These are phyloP conservation scores for Metschnikowia picachoensis DNA, from an alignment of 805 yeast species.

Conservation along the genomic window DNA sequence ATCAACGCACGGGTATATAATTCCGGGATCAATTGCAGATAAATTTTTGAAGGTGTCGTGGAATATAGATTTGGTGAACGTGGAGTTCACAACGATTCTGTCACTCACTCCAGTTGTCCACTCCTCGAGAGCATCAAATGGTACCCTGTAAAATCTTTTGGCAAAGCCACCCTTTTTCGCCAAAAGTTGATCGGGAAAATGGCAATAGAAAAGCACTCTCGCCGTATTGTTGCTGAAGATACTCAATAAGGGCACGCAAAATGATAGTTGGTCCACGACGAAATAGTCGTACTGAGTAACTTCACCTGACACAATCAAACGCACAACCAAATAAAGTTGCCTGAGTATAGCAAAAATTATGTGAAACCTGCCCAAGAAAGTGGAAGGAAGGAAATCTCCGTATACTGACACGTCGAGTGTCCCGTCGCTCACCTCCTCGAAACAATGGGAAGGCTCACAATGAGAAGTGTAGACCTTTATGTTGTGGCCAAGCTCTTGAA, in stretches of 20 bases:
- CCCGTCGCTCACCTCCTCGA: slow-evolving; percentile 76
- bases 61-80: slow-evolving; percentile 73
- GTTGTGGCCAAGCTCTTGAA: slow-evolving; percentile 56
- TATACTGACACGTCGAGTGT: slow-evolving; percentile 59
- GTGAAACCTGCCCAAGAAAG: slow-evolving; percentile 59
- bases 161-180: slow-evolving; percentile 54
- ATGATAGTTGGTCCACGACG: slow-evolving; percentile 84
- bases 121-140: slow-evolving; percentile 84
- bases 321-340: slow-evolving; percentile 62
- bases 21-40: slow-evolving; percentile 43
- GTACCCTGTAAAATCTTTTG: slow-evolving; percentile 66
- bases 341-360: slow-evolving; percentile 81
- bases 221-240: slow-evolving; percentile 38
- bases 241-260: slow-evolving; percentile 71
- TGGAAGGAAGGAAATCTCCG: slow-evolving; percentile 84
- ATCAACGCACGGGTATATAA: slow-evolving; percentile 80
- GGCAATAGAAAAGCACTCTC: slow-evolving; percentile 82
- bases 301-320: slow-evolving; percentile 46
- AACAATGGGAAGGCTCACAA: slow-evolving; percentile 82
- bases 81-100: slow-evolving; percentile 79
- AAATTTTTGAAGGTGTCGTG: slow-evolving; percentile 53
- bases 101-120: slow-evolving; percentile 76
- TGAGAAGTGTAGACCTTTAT: slow-evolving; percentile 83
- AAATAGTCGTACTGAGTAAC: slow-evolving; percentile 59
- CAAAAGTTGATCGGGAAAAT: slow-evolving; percentile 87